Base-by-base conservation (phyloP, 192 early-diverging fungal species). In the Entomortierella parvispora region DNA sequence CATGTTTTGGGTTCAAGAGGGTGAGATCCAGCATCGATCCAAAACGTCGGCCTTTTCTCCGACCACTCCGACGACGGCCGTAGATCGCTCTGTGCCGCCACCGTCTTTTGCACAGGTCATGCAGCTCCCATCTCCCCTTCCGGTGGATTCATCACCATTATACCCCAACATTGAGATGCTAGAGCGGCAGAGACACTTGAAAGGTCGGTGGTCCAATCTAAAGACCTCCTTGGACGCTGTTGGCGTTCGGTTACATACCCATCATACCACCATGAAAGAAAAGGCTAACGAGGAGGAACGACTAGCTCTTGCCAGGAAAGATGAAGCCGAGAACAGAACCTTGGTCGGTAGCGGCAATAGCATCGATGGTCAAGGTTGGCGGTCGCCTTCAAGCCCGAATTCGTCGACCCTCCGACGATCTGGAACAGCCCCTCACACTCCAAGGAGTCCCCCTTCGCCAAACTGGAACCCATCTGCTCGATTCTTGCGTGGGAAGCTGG, bases 1-100 rank as follows among this genome's bases (percentile, higher is more conserved):
- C 37, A 77, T 77, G 65, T 68, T 77, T 40, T 77, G 74, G 74
- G 74, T 77, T 11, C 74, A 77, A 26, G 74, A 77, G 17, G 74
- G 74, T 42, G 74, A 77, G 55, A 68, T 77, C 43, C 66, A 77
- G 31, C 65, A 68, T 23, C 57, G 74, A 3, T 52, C 60, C 53
- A 68, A 68, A 23, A 45, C 43, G 8, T 28, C 51, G 12, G 29
- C 52, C 15, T 1, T 68, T n/a, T 49, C 74, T 42, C 47, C 74
- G 1, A 62, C 61, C 4, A 58, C 74, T 5, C 65, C 74, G 29
- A 58, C 71, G 7, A 61, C 67, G 1, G 67, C 67, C 0, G 34
- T 32, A 18, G 59, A 46, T 17, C 55, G 23, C 52, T 14, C 65
- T 18, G 20, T 23, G n/a, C 28, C 61, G 10, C 61, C 49, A 32